phyloP scores from a whole-genome alignment of 768 basidiomycete genomes.

The Macrolepiota albuminosa region DNA sequence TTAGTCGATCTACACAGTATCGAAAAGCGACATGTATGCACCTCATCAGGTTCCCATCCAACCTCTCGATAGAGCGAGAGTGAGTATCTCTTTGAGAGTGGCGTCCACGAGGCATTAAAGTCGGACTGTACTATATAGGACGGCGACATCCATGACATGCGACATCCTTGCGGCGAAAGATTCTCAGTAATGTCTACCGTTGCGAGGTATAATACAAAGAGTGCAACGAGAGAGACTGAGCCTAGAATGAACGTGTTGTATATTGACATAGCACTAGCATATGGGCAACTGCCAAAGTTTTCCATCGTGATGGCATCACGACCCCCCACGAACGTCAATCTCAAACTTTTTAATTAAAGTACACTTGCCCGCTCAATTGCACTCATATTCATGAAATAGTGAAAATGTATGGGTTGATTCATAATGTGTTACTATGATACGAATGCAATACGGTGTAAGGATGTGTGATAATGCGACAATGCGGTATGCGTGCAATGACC shows the following conservation, averaged over 20 bases:
- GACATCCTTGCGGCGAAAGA: conserved; percentile 86
- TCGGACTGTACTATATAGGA: conserved; percentile 72
- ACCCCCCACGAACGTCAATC: background rate
- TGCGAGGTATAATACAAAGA: conserved; percentile 38
- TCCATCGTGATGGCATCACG: background rate
- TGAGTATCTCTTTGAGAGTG: conserved; percentile 68
- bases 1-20: background rate
- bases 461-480: conserved; percentile 19
- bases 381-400: background rate
- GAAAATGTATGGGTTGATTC: conserved; percentile 8
- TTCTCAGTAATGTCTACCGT: conserved; percentile 37
- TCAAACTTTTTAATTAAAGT: background rate
- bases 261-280: conserved; percentile 19
- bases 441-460: conserved; percentile 15
- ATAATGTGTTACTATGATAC: conserved; percentile 13
- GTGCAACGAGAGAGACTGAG: conserved; percentile 28
- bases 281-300: background rate
- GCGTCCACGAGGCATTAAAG: conserved; percentile 67
- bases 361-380: background rate
- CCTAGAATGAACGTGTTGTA: conserved; percentile 28
- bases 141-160: conserved; percentile 96
- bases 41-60: conserved; percentile 72
- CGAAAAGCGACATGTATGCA: conserved; percentile 24
- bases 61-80: conserved; percentile 90
- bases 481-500: conserved; percentile 14